Percentiles rank a stretch among this genome's conserved stretches.
Evolutionary conservation across 2,329 filamentous ascomycete genomes (phyloP).

Genomic region (Talaromyces sp.): DNA sequence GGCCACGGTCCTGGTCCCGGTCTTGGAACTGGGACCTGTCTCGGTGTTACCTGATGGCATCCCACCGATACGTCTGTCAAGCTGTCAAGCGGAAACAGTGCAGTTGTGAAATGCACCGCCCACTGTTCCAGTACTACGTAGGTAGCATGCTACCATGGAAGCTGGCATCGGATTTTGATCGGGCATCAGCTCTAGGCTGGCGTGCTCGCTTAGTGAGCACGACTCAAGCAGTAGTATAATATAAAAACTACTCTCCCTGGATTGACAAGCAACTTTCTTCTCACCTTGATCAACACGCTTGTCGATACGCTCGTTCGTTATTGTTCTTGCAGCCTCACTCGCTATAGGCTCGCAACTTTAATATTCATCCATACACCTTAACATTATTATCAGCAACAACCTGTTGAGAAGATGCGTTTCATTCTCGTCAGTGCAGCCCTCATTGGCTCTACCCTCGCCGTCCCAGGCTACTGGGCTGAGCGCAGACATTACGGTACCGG

Average conservation of each 20-base stretch:
- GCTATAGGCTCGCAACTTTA: slow-evolving; percentile 2
- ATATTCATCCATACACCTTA: background rate
- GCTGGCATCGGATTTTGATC: background rate
- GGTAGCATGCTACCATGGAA: background rate
- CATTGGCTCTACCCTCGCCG: slow-evolving; percentile 16
- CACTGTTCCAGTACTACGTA: background rate
- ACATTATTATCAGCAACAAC: background rate
- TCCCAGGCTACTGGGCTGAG: slow-evolving; percentile 13
- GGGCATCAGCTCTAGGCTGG: background rate
- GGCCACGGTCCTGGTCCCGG: background rate
- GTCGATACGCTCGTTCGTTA: slow-evolving; percentile 11
- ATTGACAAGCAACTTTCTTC: background rate
- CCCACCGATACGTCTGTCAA: background rate
- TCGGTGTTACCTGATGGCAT: background rate
- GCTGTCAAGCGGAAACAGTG: background rate
- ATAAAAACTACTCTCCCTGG: slow-evolving; percentile 8
- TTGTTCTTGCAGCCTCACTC: slow-evolving; percentile 7
- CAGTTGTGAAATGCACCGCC: background rate
- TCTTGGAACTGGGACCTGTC: slow-evolving; percentile 5
- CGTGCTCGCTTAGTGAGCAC: slow-evolving; percentile 2
- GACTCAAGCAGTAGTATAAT: background rate
- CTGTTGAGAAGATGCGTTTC: slow-evolving; percentile 10
- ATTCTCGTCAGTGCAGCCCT: slow-evolving; percentile 12
- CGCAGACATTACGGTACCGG: slow-evolving; percentile 6
- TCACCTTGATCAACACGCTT: background rate